These are phyloP conservation scores for Raddia distichophylla DNA, from an alignment of 176 grass and related monocot genomes.

Conservation along the genomic window DNA sequence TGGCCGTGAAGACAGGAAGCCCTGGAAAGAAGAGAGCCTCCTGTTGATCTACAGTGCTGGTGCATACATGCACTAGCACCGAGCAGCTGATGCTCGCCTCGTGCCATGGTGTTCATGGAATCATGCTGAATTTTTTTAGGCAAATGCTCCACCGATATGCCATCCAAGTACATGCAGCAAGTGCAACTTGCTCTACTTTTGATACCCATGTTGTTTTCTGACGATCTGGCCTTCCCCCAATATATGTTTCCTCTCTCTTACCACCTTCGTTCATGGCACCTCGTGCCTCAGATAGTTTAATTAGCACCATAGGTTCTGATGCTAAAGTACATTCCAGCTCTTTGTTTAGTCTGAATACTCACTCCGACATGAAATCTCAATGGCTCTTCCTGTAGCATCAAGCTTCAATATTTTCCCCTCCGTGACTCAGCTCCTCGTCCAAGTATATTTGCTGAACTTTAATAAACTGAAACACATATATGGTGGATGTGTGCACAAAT, in stretches of 20 bases:
- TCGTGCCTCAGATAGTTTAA: not conserved
- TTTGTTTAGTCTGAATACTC: conserved; percentile 11
- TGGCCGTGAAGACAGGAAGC: conserved; percentile 30
- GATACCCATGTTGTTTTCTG: not conserved
- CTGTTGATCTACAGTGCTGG: conserved; percentile 8
- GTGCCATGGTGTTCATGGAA: not conserved
- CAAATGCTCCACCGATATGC: not conserved
- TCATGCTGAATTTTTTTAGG: not conserved
- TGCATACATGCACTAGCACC: not conserved
- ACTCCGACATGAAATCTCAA: conserved; percentile 13
- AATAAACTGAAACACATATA: not conserved
- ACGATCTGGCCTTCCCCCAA: not conserved
- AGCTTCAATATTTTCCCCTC: not conserved
- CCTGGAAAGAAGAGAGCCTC: conserved; percentile 23
- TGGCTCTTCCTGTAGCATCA: not conserved
- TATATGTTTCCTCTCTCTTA: not conserved
- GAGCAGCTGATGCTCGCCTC: conserved; percentile 11
- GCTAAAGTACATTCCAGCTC: conserved; percentile 1
- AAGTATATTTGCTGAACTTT: not conserved
- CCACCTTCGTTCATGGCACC: not conserved
- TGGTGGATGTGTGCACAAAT: not conserved
- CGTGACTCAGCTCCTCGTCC: not conserved
- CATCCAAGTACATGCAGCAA: conserved; percentile 31
- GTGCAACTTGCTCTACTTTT: conserved; percentile 30
- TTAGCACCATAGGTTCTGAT: conserved; percentile 3